Percentiles rank a stretch among this genome's conserved stretches.
Conservation (phyloP, 352 stramenopile genomes). For the Globisporangium echinulatum region DNA sequence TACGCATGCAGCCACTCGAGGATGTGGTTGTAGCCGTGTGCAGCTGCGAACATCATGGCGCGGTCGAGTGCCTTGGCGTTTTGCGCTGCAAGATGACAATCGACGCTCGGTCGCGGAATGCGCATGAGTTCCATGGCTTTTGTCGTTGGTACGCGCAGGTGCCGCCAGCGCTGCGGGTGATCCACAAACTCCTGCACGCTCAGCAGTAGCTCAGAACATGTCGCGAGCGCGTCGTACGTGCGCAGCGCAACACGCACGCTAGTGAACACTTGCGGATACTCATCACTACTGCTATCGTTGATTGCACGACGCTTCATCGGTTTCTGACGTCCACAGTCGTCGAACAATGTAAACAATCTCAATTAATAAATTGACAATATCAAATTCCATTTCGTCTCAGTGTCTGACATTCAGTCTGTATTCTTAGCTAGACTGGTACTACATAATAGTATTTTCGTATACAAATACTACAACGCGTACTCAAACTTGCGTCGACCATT, state of each 20-base stretch:
- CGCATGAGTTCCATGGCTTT: conserved; percentile 5
- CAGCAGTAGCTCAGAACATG: not conserved
- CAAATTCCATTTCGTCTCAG: too few relatives aligned
- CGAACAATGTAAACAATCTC: too few relatives aligned
- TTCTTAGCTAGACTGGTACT: too few relatives aligned
- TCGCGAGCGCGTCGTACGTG: not conserved
- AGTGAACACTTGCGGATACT: conserved; percentile 1
- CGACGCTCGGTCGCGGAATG: not conserved
- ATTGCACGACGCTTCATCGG: not conserved
- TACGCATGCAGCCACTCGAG: conserved; percentile 6
- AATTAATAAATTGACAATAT: too few relatives aligned
- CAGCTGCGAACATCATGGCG: conserved; percentile 7
- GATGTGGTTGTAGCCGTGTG: conserved; percentile 1
- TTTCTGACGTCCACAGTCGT: too few relatives aligned
- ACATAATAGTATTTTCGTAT: too few relatives aligned
- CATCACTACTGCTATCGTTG: not conserved
- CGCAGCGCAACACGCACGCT: conserved; percentile 2
- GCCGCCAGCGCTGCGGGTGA: conserved; percentile 1
- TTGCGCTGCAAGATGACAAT: not conserved
- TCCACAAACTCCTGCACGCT: conserved; percentile 7
- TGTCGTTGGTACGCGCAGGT: not conserved
- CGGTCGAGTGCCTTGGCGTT: conserved; percentile 1
- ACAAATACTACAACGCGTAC: too few relatives aligned
- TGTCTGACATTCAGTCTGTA: too few relatives aligned
- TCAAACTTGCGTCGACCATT: too few relatives aligned